phyloP scores from a whole-genome alignment of 352 stramenopile species.

The Pythium apleroticum region DNA sequence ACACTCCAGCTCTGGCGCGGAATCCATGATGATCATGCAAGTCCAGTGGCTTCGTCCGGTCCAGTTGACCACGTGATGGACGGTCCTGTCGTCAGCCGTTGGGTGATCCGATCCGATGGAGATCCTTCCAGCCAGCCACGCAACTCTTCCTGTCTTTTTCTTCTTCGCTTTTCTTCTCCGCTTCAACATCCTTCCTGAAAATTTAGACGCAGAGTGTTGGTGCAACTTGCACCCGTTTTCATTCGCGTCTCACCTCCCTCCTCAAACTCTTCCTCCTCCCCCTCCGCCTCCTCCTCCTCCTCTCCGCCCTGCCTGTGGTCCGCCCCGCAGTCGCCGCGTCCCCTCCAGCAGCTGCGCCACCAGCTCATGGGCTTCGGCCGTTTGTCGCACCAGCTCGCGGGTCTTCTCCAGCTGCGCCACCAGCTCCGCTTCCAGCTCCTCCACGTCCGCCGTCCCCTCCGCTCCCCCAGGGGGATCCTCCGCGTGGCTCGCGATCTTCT shows the following conservation, averaged over 20 bases:
- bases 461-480: constrained; percentile 5
- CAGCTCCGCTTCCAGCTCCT: constrained; percentile 23
- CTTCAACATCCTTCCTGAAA: neutral
- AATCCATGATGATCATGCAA: neutral
- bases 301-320: neutral
- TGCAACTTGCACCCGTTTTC: neutral
- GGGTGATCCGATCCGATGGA: neutral
- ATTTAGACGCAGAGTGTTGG: neutral
- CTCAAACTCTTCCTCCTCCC: neutral
- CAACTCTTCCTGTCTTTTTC: neutral
- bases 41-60: neutral
- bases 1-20: too few species aligned
- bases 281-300: neutral
- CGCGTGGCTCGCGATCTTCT: constrained; percentile 16
- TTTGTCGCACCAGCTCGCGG: constrained; percentile 32
- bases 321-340: constrained; percentile 6
- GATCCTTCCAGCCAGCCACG: neutral
- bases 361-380: constrained; percentile 26
- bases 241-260: neutral
- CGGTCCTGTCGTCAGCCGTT: too few species aligned
- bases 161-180: neutral
- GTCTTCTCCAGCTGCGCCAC: constrained; percentile 28
- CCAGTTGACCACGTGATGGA: neutral
- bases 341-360: constrained; percentile 27
- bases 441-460: neutral